These are phyloP conservation scores for Botryobasidium botryosum DNA, from an alignment of 768 basidiomycete genomes.

Conservation along the genomic window DNA sequence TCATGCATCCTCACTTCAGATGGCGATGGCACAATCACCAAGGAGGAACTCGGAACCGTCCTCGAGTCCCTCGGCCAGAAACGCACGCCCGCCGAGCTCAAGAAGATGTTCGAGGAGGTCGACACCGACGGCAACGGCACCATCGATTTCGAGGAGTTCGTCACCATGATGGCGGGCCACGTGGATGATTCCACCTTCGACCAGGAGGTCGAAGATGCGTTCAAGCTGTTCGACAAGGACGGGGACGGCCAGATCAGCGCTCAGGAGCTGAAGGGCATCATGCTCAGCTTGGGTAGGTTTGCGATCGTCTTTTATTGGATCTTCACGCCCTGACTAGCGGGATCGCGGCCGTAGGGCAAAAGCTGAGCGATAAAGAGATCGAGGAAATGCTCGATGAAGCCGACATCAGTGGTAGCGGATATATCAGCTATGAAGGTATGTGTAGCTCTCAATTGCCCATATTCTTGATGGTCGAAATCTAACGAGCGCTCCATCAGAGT, in stretches of 20 bases:
- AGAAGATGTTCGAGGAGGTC: neutral
- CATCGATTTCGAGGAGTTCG: neutral
- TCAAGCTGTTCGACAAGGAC: neutral
- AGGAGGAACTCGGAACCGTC: neutral
- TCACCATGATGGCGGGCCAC: neutral
- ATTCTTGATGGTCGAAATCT: no score
- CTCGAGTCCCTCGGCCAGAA: neutral
- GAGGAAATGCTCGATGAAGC: neutral
- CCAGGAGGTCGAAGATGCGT: neutral
- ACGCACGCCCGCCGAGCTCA: neutral
- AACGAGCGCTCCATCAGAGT: no score
- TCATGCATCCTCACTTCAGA: neutral
- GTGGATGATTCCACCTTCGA: neutral
- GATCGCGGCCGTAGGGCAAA: no score
- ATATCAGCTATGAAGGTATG: neutral
- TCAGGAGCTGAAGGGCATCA: constrained; percentile 10
- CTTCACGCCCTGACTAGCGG: constrained; percentile 13
- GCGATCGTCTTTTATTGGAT: constrained; percentile 9
- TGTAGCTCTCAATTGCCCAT: no score
- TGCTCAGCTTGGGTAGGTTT: constrained; percentile 16
- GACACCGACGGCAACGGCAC: neutral
- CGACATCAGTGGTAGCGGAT: neutral
- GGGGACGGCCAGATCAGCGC: neutral
- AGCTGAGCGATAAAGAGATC: neutral
- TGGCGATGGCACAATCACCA: neutral